Conservation (phyloP, 768 basidiomycete genomes). For the Phylloporus scabripes region DNA sequence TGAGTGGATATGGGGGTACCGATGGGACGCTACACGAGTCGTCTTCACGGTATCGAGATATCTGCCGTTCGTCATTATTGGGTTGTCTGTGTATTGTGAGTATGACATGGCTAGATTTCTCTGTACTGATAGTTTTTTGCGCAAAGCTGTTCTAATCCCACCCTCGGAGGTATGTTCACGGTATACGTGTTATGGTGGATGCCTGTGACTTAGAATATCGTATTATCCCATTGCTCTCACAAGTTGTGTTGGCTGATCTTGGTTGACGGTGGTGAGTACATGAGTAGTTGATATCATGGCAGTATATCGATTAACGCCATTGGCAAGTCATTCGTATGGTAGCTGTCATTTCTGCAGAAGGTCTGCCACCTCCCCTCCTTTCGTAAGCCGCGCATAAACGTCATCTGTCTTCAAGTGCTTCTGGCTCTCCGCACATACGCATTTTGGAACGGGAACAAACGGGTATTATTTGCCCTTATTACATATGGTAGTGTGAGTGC, state of each 20-base stretch:
- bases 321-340: conserved; percentile 9
- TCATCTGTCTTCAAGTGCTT: conserved; percentile 6
- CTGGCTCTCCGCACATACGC: conserved; percentile 18
- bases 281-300: neutral
- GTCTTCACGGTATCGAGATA: conserved; percentile 19
- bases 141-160: conserved; percentile 3
- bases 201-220: neutral
- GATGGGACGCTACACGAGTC: conserved; percentile 12
- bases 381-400: neutral
- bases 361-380: neutral
- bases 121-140: neutral
- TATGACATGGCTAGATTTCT: neutral
- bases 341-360: conserved; percentile 9
- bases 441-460: conserved; percentile 14
- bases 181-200: neutral
- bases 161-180: conserved; percentile 3
- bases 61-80: conserved; percentile 13
- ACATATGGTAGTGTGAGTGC: conserved; percentile 8
- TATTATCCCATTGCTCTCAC: neutral
- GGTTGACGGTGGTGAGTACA: conserved; percentile 9
- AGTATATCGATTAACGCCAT: neutral
- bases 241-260: neutral
- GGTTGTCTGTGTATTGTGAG: conserved; percentile 13
- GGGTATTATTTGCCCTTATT: conserved; percentile 10
- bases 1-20: conserved; percentile 17